phyloP scores from a whole-genome alignment of 257 asterid genomes.

The Solanum arcanum region DNA sequence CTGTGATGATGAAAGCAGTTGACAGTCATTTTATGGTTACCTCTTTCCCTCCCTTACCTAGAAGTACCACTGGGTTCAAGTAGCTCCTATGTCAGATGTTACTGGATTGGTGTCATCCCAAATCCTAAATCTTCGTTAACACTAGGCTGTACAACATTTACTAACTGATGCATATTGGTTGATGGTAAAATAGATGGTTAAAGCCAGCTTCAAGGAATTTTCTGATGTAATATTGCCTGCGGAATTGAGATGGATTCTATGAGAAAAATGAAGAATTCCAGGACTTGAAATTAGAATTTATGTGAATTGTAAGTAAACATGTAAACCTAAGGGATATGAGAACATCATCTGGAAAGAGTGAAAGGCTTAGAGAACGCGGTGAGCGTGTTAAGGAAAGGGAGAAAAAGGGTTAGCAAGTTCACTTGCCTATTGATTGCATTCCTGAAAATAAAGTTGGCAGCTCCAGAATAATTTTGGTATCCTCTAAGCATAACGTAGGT shows the following conservation, averaged over 20 bases:
- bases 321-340: not conserved
- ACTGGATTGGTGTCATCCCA: not conserved
- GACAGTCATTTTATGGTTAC: not conserved
- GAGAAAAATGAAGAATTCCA: not conserved
- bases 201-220: not conserved
- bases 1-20: not conserved
- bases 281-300: not conserved
- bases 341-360: not conserved
- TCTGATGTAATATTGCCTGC: not conserved
- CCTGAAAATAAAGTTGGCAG: not conserved
- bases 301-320: not conserved
- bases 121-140: not conserved
- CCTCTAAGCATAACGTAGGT: not conserved
- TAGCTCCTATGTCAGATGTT: not conserved
- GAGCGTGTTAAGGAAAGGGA: not conserved
- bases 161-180: not conserved
- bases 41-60: not conserved
- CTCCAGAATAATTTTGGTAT: not conserved
- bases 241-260: not conserved
- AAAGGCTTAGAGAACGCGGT: not conserved
- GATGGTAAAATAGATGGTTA: not conserved
- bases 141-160: not conserved
- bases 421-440: not conserved
- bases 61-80: not conserved
- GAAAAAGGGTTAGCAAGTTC: not conserved